A percentile compares a stretch with the other conserved stretches of the same genome.
Conservation (phyloP, 2,329 filamentous ascomycete genomes). For the Orbilia javanica region DNA sequence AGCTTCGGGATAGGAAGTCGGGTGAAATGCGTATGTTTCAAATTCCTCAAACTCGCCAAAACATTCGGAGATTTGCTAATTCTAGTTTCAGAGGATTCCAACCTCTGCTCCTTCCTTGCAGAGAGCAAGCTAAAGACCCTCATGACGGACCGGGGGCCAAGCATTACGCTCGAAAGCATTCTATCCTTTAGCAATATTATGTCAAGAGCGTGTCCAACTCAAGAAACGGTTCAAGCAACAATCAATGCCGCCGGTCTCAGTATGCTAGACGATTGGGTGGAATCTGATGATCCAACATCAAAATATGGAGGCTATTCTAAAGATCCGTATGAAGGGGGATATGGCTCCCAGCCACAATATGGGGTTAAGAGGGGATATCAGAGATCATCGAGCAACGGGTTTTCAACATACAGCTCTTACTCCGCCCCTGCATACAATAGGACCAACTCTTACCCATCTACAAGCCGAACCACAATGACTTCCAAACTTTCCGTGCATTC, state of each 20-base stretch:
- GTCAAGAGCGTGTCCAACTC: slow-evolving; percentile 58
- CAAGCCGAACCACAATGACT: slow-evolving; percentile 38
- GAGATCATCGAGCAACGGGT: slow-evolving; percentile 15
- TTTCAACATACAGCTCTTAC: slow-evolving; percentile 40
- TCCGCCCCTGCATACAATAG: slow-evolving; percentile 39
- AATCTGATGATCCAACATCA: slow-evolving; percentile 39
- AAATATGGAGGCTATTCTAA: slow-evolving; percentile 19
- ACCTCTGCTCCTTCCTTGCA: slow-evolving; percentile 61
- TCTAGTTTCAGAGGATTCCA: slow-evolving; percentile 61
- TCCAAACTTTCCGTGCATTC: slow-evolving; percentile 27
- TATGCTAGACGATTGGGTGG: slow-evolving; percentile 41
- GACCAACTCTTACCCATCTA: slow-evolving; percentile 43
- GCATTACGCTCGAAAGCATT: slow-evolving; percentile 60
- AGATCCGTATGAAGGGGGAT: slow-evolving; percentile 13
- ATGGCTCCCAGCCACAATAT: slow-evolving; percentile 17
- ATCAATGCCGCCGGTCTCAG: slow-evolving; percentile 56
- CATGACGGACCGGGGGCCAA: slow-evolving; percentile 65
- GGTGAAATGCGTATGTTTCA: slow-evolving; percentile 64
- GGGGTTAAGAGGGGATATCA: slow-evolving; percentile 6
- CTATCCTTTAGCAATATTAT: slow-evolving; percentile 61
- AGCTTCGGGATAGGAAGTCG: slow-evolving; percentile 67
- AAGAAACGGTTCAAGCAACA: slow-evolving; percentile 51
- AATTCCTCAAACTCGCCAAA: slow-evolving; percentile 60
- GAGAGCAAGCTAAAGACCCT: slow-evolving; percentile 61
- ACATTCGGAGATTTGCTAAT: slow-evolving; percentile 36